phyloP scores from a whole-genome alignment of 176 grass and related monocot genomes.

The Oryza meyeriana region DNA sequence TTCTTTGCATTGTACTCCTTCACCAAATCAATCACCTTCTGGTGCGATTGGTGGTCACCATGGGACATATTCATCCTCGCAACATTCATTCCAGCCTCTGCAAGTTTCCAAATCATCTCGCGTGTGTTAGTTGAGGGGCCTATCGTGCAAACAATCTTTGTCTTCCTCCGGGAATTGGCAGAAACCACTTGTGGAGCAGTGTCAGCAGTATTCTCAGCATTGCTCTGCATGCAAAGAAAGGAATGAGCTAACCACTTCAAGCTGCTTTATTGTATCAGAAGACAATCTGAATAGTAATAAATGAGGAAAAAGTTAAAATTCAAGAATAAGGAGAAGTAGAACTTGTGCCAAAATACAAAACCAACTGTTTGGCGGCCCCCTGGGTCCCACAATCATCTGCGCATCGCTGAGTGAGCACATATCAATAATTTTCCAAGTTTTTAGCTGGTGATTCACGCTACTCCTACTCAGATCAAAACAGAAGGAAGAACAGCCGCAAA shows the following conservation, averaged over 20 bases:
- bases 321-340: background rate
- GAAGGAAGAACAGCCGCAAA: background rate
- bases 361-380: background rate
- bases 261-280: background rate
- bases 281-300: background rate
- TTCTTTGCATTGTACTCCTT: slow-evolving; percentile 86
- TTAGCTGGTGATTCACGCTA: background rate
- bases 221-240: slow-evolving; percentile 37
- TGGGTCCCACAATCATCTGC: background rate
- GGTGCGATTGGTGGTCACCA: slow-evolving; percentile 91
- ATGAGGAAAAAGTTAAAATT: background rate
- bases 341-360: background rate
- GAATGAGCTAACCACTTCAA: background rate
- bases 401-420: background rate
- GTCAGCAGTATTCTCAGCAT: slow-evolving; percentile 22
- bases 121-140: slow-evolving; percentile 83
- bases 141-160: slow-evolving; percentile 99
- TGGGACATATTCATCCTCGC: slow-evolving; percentile 97
- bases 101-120: slow-evolving; percentile 97
- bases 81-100: slow-evolving; percentile 90
- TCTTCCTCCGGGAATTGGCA: slow-evolving; percentile 51
- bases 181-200: slow-evolving; percentile 24
- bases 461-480: background rate
- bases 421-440: background rate
- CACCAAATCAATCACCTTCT: slow-evolving; percentile 93